Conservation (phyloP, 2,329 filamentous ascomycete species). For the Colletotrichum gigasporum region DNA sequence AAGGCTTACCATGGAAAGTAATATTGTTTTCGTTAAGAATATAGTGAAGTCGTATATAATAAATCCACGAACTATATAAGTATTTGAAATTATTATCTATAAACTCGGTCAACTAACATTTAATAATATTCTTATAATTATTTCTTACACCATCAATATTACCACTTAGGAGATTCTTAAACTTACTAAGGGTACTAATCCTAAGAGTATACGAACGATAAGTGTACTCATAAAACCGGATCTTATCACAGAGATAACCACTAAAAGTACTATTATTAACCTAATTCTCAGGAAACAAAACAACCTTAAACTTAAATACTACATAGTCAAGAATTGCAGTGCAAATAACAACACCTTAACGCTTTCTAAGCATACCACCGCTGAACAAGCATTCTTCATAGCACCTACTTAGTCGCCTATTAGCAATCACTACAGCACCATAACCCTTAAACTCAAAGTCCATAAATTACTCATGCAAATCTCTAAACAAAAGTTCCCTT, state of each 20-base stretch:
- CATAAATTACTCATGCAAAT: slow-evolving; percentile 49
- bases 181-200: slow-evolving; percentile 47
- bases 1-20: slow-evolving; percentile 53
- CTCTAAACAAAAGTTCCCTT: slow-evolving; percentile 39
- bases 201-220: slow-evolving; percentile 50
- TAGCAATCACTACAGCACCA: slow-evolving; percentile 46
- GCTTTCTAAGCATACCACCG: slow-evolving; percentile 39
- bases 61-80: slow-evolving; percentile 53
- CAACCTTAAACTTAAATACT: slow-evolving; percentile 56
- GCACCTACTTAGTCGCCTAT: slow-evolving; percentile 46
- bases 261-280: slow-evolving; percentile 48
- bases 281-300: slow-evolving; percentile 52
- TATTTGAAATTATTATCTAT: background rate
- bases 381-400: slow-evolving; percentile 50
- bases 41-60: slow-evolving; percentile 59
- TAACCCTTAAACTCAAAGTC: slow-evolving; percentile 46
- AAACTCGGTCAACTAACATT: background rate
- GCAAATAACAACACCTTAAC: slow-evolving; percentile 49
- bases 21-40: slow-evolving; percentile 53
- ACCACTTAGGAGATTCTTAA: slow-evolving; percentile 51
- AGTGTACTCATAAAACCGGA: slow-evolving; percentile 69
- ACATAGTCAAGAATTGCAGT: slow-evolving; percentile 57
- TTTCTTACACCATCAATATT: slow-evolving; percentile 49
- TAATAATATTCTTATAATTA: slow-evolving; percentile 52
- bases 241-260: slow-evolving; percentile 53